Evolutionary conservation across 164 flowering plant species (phyloP).

Genomic region (Sedum album): DNA sequence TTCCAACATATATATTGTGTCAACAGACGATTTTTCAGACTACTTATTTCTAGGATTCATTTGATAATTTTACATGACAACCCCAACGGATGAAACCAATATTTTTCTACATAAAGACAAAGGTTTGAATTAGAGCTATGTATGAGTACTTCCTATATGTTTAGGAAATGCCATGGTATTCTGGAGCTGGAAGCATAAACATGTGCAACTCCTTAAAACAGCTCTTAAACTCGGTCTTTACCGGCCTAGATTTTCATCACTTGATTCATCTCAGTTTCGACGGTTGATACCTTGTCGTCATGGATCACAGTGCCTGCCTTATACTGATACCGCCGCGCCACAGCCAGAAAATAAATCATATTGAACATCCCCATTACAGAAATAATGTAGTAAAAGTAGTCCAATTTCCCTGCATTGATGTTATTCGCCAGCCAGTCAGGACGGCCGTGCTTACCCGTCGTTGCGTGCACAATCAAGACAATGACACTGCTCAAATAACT

Average conservation of each 20-base stretch:
- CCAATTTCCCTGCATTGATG: slow-evolving; percentile 44
- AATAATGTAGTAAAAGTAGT: slow-evolving; percentile 49
- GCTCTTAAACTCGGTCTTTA: not conserved
- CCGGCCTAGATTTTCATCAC: not conserved
- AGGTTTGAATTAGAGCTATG: too few species aligned
- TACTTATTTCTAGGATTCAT: not conserved
- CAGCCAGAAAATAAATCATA: slow-evolving; percentile 30
- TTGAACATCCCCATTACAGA: slow-evolving; percentile 46
- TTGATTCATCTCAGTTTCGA: not conserved
- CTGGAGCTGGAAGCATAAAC: too few species aligned
- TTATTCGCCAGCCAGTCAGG: slow-evolving; percentile 56
- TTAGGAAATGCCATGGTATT: too few species aligned
- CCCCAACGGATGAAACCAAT: too few species aligned
- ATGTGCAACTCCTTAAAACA: not conserved
- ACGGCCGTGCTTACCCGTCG: slow-evolving; percentile 25
- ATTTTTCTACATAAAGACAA: too few species aligned
- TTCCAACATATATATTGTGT: too few species aligned
- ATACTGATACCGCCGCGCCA: slow-evolving; percentile 34
- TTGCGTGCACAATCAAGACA: slow-evolving; percentile 40
- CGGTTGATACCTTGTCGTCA: not conserved
- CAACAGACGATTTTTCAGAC: slow-evolving; percentile 4
- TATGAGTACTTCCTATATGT: too few species aligned
- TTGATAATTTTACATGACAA: not conserved
- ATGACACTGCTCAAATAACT: slow-evolving; percentile 46
- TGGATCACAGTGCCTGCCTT: slow-evolving; percentile 15